These are phyloP conservation scores for Colletotrichum phormii DNA, from an alignment of 2,329 filamentous ascomycete genomes.

Conservation along the genomic window DNA sequence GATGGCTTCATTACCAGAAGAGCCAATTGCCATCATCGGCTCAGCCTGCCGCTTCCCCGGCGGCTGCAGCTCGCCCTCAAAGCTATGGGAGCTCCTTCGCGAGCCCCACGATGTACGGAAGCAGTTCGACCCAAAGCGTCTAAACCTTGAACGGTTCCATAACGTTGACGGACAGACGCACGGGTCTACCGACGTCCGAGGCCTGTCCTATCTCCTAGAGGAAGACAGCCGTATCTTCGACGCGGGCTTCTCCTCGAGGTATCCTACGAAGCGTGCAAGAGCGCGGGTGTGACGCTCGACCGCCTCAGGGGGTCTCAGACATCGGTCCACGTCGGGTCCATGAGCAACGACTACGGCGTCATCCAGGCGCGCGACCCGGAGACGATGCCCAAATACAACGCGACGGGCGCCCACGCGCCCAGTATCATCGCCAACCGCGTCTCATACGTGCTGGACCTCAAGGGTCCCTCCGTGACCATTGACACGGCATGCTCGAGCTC, in stretches of 20 bases:
- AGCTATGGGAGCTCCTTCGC: slow-evolving; percentile 44
- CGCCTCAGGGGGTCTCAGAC: slow-evolving; percentile 24
- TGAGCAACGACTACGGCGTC: slow-evolving; percentile 1
- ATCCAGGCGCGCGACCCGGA: neutral
- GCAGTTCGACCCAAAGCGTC: slow-evolving; percentile 31
- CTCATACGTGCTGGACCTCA: slow-evolving; percentile 59
- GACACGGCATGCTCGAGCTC: slow-evolving; percentile 62
- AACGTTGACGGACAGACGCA: slow-evolving; percentile 32
- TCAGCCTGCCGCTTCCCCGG: slow-evolving; percentile 45
- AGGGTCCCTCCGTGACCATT: slow-evolving; percentile 58
- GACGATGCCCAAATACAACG: slow-evolving; percentile 48
- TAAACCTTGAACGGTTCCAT: slow-evolving; percentile 39
- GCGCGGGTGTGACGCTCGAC: slow-evolving; percentile 40
- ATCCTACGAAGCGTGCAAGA: slow-evolving; percentile 44
- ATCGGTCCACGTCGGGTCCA: neutral
- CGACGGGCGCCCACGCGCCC: slow-evolving; percentile 52
- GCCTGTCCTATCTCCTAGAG: neutral
- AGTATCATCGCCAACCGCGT: slow-evolving; percentile 57
- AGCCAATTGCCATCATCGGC: slow-evolving; percentile 45
- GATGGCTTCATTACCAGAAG: too few relatives aligned
- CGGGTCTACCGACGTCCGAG: neutral
- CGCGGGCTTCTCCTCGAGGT: slow-evolving; percentile 42
- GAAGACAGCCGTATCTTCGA: slow-evolving; percentile 42
- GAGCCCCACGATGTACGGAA: slow-evolving; percentile 36
- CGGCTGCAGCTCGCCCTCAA: slow-evolving; percentile 39